Conservation (phyloP, 2,329 filamentous ascomycete genomes). For the Ophiostoma tasmaniense region DNA sequence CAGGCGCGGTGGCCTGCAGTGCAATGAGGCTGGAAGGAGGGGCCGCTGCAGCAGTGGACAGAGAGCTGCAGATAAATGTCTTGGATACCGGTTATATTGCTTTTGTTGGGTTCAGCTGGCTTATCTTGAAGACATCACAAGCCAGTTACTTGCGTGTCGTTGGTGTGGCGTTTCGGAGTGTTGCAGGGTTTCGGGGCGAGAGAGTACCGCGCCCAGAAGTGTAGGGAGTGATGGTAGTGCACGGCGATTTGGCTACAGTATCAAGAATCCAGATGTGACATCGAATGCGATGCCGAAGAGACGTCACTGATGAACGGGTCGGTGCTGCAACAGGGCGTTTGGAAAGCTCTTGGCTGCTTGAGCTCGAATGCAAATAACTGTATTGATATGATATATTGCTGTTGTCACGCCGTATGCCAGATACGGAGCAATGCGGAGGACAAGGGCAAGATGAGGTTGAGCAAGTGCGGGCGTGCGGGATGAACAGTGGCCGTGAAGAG, state of each 20-base stretch:
- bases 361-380: background rate
- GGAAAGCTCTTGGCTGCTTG: too few species aligned
- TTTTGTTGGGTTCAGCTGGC: background rate
- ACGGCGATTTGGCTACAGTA: background rate
- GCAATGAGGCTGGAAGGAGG: background rate
- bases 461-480: background rate
- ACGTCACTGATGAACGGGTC: background rate
- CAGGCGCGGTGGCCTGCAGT: conserved; percentile 3
- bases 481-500: background rate
- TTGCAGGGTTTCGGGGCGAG: background rate
- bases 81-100: background rate
- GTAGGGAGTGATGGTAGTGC: background rate
- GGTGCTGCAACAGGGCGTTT: background rate
- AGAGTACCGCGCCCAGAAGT: background rate
- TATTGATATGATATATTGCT: background rate
- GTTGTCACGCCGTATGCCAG: background rate
- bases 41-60: background rate
- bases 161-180: background rate
- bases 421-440: background rate
- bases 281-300: background rate
- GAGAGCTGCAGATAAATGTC: background rate
- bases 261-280: background rate
- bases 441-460: background rate
- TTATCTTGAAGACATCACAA: background rate
- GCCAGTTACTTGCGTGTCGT: background rate